Base-by-base conservation (phyloP, 768 basidiomycete genomes). In the Chalciporus pseudorubinellus region DNA sequence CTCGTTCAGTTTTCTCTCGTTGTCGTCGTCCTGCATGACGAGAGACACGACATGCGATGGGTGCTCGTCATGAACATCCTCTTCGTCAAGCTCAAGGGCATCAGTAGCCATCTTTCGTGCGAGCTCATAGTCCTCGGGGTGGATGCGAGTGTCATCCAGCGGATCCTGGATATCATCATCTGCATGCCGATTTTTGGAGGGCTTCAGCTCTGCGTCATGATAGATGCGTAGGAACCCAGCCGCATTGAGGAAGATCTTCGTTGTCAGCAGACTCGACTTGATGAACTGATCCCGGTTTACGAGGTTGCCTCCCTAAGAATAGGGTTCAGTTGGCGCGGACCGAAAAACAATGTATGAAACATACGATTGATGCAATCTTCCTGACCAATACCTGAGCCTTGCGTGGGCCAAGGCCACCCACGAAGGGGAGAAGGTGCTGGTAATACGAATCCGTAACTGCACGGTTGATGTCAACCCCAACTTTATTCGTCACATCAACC, bases 51-150 rank as follows among this genome's bases (percentile, higher is more conserved):
- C 87, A 59, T 88, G 84, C 2, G 97, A 98, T 22, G 94, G 90
- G 65, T 95, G 90, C 61, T 89, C 84, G 57, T 92, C 91, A 50
- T 90, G 89, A 29, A 93, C 79, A 71, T 99, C 97, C 68, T 98
- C 97, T 62, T 95, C 94, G 58, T 99, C 97, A n/a, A 92, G 79
- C 64, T 98, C 97, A 13, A 98, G 79, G 5, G 95, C 93, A 69
- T 98, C 94, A 18, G 92, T 90, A 33, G 95, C 95, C 94, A 99
- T 97, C 75, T 98, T 98, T 31, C 92, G 85, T 4, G 97, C 95
- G 34, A 98, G 78, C 58, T 98, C 95, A 64, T 98, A 99, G 70
- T 99, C 97, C 66, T 95, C 92, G 6, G 92, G 92, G 64, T 99
- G 97, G 47, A 99, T 92, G 18, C 97, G 89, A 33, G 95, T 98